Conservation (phyloP, 2,329 filamentous ascomycete genomes). For the Epichloe sylvatica region DNA sequence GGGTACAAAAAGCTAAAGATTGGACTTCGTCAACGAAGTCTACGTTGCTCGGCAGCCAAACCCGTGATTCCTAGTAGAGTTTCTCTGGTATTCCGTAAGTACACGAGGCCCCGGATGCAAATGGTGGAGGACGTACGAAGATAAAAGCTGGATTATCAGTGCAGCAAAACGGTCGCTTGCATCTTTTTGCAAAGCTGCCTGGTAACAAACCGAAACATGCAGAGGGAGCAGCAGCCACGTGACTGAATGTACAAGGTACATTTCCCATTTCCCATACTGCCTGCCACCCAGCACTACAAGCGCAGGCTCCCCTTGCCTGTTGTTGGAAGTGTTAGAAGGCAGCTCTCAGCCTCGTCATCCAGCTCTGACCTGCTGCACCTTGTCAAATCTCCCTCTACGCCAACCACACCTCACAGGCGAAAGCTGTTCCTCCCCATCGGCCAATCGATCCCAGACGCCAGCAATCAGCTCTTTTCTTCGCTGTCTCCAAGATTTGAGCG, state of each 20-base stretch:
- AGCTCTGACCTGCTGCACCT: conserved; percentile 17
- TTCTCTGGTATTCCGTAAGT: background rate
- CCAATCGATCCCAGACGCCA: background rate
- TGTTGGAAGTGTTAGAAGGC: conserved; percentile 27
- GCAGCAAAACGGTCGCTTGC: background rate
- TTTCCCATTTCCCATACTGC: background rate
- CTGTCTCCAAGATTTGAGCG: background rate
- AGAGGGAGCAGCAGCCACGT: conserved; percentile 9
- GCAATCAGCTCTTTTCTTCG: background rate
- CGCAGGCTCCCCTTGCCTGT: conserved; percentile 4
- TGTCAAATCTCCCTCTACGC: conserved; percentile 5
- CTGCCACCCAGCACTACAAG: background rate
- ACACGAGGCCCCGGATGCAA: background rate
- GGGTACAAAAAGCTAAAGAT: background rate
- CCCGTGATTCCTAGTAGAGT: background rate
- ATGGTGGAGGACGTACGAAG: background rate
- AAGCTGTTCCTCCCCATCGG: background rate
- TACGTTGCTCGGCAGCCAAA: background rate
- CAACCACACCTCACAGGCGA: conserved; percentile 7
- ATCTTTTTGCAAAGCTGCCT: conserved; percentile 10
- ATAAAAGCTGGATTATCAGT: background rate
- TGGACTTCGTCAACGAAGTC: background rate
- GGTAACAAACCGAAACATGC: conserved; percentile 10
- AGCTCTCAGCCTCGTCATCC: conserved; percentile 43
- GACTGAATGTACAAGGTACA: background rate